phyloP scores from a whole-genome alignment of 495 filamentous ascomycete genomes.

The Aspergillus biplanus region DNA sequence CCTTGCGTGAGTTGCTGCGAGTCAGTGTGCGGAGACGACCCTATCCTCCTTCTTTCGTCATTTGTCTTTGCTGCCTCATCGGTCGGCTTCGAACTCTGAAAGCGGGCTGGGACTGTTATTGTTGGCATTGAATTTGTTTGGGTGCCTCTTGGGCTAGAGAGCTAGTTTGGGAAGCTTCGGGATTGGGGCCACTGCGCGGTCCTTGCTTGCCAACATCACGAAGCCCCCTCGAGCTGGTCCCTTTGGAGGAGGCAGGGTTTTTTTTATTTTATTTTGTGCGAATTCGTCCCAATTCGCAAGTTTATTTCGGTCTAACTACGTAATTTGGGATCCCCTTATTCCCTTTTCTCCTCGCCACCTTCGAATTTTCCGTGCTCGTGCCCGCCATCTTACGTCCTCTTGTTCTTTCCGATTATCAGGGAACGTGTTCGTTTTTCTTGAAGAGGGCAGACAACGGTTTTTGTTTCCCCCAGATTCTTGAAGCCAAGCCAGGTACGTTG shows the following conservation, averaged over 20 bases:
- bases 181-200: constrained; percentile 18
- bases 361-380: constrained; percentile 26
- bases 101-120: constrained; percentile 11
- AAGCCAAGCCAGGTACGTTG: constrained; percentile 23
- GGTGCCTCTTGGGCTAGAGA: background rate
- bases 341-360: constrained; percentile 16
- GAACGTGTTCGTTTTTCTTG: constrained; percentile 19
- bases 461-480: constrained; percentile 20
- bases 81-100: constrained; percentile 19
- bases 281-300: constrained; percentile 7
- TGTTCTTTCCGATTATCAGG: constrained; percentile 20
- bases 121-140: constrained; percentile 2
- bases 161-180: background rate
- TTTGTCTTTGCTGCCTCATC: constrained; percentile 21
- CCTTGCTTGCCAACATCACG: constrained; percentile 34
- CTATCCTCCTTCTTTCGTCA: constrained; percentile 16
- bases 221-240: background rate
- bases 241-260: constrained; percentile 22
- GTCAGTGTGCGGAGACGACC: background rate
- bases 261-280: background rate
- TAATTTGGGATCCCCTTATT: constrained; percentile 21
- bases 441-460: constrained; percentile 8
- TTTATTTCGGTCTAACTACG: constrained; percentile 17
- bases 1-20: constrained; percentile 39
- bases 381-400: constrained; percentile 20